Conservation (phyloP, 257 asterid genomes). For the Henckelia pumila region DNA sequence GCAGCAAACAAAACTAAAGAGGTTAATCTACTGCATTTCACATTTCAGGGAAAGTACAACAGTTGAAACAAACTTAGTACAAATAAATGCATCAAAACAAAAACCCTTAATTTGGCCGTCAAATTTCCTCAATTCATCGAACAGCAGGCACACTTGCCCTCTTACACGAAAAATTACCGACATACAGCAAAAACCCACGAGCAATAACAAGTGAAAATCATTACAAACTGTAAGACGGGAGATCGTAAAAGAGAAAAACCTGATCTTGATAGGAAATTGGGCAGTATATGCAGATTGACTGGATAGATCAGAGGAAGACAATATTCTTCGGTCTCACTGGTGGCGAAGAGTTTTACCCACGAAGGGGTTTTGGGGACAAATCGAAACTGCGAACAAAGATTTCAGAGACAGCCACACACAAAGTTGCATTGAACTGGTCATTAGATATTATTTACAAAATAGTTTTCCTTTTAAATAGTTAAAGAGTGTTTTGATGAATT, state of each 20-base stretch:
- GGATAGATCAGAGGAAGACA: not conserved
- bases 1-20: no score
- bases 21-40: not conserved
- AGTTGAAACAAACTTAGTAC: no score
- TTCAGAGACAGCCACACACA: no score
- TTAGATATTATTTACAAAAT: no score
- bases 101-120: not conserved
- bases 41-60: not conserved
- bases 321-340: not conserved
- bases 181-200: not conserved
- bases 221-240: not conserved
- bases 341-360: not conserved
- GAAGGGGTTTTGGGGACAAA: no score
- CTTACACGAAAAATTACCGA: not conserved
- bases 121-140: not conserved
- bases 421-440: no score
- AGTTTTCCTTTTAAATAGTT: no score
- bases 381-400: no score
- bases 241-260: not conserved
- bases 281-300: not conserved
- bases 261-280: not conserved
- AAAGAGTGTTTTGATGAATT: no score
- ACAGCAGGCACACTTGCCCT: not conserved
- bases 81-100: no score
- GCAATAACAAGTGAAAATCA: not conserved